Conservation (phyloP, 768 basidiomycete genomes). For the Pholiota conissans region DNA sequence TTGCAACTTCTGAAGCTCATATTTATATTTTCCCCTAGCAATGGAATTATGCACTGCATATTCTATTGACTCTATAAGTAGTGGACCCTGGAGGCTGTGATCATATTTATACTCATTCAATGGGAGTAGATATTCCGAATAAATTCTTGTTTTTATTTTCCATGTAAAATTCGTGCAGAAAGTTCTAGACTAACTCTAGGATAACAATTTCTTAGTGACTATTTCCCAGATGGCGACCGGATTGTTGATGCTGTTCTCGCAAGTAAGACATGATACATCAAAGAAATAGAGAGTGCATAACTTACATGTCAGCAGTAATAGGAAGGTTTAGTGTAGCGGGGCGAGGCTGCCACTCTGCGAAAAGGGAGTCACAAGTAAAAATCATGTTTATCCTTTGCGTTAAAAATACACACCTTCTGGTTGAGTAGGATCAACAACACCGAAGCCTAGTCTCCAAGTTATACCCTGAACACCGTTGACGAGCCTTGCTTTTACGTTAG, state of each 20-base stretch:
- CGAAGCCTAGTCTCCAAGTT: constrained; percentile 63
- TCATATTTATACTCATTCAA: too few species aligned
- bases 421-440: constrained; percentile 48
- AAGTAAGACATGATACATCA: constrained; percentile 11
- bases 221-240: constrained; percentile 57
- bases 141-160: too few species aligned
- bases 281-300: constrained; percentile 5
- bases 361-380: background rate
- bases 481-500: constrained; percentile 37
- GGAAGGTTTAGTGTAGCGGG: constrained; percentile 54
- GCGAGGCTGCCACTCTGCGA: constrained; percentile 59
- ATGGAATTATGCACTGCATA: too few species aligned
- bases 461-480: constrained; percentile 63
- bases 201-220: constrained; percentile 32
- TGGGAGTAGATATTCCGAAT: too few species aligned
- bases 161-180: background rate
- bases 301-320: constrained; percentile 50
- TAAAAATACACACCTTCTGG: constrained; percentile 50
- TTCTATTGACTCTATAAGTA: too few species aligned
- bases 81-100: too few species aligned
- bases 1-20: too few species aligned
- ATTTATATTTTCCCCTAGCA: too few species aligned
- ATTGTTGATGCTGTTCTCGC: constrained; percentile 48
- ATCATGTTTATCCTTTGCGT: background rate
- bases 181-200: background rate